Conservation (phyloP, 148 eudicot genomes). For the Drosera capensis region DNA sequence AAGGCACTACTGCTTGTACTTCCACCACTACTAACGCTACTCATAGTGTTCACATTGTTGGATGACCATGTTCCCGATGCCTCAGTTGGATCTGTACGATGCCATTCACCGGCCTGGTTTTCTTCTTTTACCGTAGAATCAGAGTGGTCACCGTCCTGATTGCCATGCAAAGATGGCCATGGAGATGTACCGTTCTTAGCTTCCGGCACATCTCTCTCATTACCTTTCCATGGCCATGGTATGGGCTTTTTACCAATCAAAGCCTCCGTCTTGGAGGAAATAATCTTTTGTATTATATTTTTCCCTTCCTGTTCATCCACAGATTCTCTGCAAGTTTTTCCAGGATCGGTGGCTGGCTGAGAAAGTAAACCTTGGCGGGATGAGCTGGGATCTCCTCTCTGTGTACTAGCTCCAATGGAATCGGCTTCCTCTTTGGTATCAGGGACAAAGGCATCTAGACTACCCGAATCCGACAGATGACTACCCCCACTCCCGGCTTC, state of each 20-base stretch:
- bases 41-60: slow-evolving; percentile 60
- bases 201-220: slow-evolving; percentile 42
- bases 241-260: slow-evolving; percentile 72
- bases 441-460: slow-evolving; percentile 21
- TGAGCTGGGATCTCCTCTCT: slow-evolving; percentile 48
- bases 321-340: slow-evolving; percentile 33
- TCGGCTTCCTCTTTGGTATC: slow-evolving; percentile 65
- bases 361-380: slow-evolving; percentile 45
- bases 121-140: slow-evolving; percentile 29
- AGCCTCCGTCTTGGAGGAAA: slow-evolving; percentile 79
- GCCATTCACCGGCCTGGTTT: slow-evolving; percentile 24
- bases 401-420: slow-evolving; percentile 86
- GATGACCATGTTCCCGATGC: slow-evolving; percentile 82
- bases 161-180: slow-evolving; percentile 55
- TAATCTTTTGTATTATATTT: slow-evolving; percentile 46
- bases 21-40: slow-evolving; percentile 86
- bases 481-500: slow-evolving; percentile 76
- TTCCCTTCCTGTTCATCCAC: slow-evolving; percentile 52
- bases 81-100: slow-evolving; percentile 36
- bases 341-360: slow-evolving; percentile 21
- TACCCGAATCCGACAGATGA: slow-evolving; percentile 51
- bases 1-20: slow-evolving; percentile 67
- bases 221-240: slow-evolving; percentile 80
- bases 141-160: slow-evolving; percentile 40
- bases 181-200: slow-evolving; percentile 33